Conservation (phyloP, 148 eudicot genomes). For the Rhododendron vialii region DNA sequence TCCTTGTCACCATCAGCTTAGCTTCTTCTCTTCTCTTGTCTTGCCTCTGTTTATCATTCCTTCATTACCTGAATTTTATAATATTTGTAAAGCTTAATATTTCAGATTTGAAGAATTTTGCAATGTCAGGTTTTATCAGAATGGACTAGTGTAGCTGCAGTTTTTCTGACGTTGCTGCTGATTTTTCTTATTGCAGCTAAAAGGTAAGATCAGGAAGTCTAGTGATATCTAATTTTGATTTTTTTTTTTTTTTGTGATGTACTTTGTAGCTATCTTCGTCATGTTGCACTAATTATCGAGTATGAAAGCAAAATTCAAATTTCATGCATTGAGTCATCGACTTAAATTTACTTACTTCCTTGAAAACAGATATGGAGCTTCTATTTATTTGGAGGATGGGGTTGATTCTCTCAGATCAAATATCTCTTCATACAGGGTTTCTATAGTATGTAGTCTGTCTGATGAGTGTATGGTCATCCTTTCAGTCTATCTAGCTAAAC, state of each 20-base stretch:
- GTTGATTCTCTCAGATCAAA: slow-evolving; percentile 38
- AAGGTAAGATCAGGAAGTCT: slow-evolving; percentile 37
- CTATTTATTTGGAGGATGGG: slow-evolving; percentile 26
- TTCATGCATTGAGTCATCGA: neutral
- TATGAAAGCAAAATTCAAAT: neutral
- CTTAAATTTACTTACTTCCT: neutral
- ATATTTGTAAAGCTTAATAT: neutral
- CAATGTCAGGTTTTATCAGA: slow-evolving; percentile 68
- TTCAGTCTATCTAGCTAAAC: slow-evolving; percentile 7
- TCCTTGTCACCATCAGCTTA: neutral
- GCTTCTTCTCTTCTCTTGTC: neutral
- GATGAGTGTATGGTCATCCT: neutral
- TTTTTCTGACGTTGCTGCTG: slow-evolving; percentile 36
- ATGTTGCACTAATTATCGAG: neutral
- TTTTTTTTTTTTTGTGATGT: neutral
- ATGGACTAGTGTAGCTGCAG: slow-evolving; percentile 41
- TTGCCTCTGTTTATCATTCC: neutral
- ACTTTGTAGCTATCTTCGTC: neutral
- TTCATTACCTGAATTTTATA: neutral
- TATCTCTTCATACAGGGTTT: slow-evolving; percentile 74
- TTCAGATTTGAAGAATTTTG: neutral
- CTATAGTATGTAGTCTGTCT: slow-evolving; percentile 39
- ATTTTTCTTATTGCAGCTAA: slow-evolving; percentile 30
- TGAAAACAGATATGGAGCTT: slow-evolving; percentile 36
- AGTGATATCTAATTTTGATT: neutral